Evolutionary conservation across 305 asterid genomes (phyloP).

Genomic region (Petunia hybrid): DNA sequence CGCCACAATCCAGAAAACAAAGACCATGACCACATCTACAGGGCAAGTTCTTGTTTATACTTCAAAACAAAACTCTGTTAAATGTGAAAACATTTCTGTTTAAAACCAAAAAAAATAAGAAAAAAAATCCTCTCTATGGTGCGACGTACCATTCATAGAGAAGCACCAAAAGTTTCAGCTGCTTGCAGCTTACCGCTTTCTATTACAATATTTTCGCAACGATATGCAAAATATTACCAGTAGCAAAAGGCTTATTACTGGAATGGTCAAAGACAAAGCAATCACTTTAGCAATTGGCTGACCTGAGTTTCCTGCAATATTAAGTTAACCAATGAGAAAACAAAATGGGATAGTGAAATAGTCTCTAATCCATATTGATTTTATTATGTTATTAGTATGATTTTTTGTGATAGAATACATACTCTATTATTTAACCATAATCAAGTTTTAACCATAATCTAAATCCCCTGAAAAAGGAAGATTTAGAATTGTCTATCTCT

Average conservation of each 20-base stretch:
- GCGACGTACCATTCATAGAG: too few relatives aligned
- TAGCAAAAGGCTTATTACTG: background rate
- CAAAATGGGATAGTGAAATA: background rate
- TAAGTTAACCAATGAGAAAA: background rate
- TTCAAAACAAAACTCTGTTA: too few relatives aligned
- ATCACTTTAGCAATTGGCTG: background rate
- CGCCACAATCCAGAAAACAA: too few relatives aligned
- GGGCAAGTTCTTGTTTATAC: too few relatives aligned
- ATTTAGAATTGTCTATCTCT: conserved; percentile 28
- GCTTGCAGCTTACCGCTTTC: background rate
- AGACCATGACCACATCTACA: too few relatives aligned
- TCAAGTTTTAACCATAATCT: conserved; percentile 33
- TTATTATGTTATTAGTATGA: conserved; percentile 52
- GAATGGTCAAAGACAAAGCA: background rate
- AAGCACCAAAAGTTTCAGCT: background rate
- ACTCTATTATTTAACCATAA: too few relatives aligned
- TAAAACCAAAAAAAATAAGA: too few relatives aligned
- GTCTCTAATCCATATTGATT: too few relatives aligned
- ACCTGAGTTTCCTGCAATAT: background rate
- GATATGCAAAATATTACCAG: background rate
- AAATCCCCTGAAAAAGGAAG: conserved; percentile 60
- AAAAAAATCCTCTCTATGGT: too few relatives aligned
- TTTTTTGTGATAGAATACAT: conserved; percentile 40
- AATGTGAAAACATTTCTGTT: too few relatives aligned
- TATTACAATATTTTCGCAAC: background rate